Evolutionary conservation across 352 stramenopile species (phyloP), one percentile per base, ranked within the genome.

Genomic region (Phytophthora colocasiae): DNA sequence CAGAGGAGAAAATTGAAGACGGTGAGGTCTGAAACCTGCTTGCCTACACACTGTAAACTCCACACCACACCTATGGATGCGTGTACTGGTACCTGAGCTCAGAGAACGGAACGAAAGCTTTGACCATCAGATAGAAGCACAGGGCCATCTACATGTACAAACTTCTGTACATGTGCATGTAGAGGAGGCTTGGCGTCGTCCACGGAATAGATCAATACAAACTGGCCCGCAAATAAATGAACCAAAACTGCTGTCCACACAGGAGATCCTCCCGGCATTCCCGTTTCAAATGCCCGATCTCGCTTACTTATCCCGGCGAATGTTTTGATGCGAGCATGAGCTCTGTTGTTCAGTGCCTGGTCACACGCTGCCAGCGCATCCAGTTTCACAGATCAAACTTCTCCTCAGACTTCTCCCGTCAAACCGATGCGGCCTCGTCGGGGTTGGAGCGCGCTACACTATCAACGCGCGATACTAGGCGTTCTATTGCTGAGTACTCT

Each of bases 401-500:
- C 36, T 26, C 9, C 36, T 38, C 19, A 50, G 51, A 58, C 29
- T 11, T 19, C 36, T 26, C 9, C 36, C 12, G n/a, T 43, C 19
- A 22, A 5, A 11, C 1, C 31, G 15, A 69, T 69, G 60, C 34
- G 29, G 9, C 19, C 14, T 41, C 60, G 44, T 29, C 34, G 36
- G 57, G 32, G 19, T 22, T 26, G 12, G n/a, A 49, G 26, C 4
- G 26, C 2, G 38, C 22, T 52, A 5, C 51, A 45, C 26, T 63
- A 45, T 43, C 53, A 46, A 15, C 51, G 50, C 4, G 51, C 40
- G 9, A 32, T 58, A 26, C 7, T 69, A 19, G 29, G 19, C 29
- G 27, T 47, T 29, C 27, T 69, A 27, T 4, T 69, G 26, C 45
- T 63, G 34, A 58, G 44, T 12, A 41, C 54, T 17, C 31, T 70